phyloP scores from a whole-genome alignment of 805 yeast genomes.

The Wickerhamiella hasegawae region DNA sequence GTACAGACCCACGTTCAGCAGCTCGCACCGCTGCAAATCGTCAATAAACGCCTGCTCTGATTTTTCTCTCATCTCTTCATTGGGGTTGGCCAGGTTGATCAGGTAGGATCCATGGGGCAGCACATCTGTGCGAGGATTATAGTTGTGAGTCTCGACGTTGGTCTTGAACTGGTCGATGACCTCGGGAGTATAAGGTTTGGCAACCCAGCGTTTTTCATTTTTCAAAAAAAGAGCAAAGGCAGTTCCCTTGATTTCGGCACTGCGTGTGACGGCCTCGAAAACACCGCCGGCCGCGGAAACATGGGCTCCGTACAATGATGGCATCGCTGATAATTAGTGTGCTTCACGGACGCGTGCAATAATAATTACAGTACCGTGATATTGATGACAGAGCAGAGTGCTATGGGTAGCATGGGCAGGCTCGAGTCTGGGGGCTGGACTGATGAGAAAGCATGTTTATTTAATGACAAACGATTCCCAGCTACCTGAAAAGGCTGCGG shows the following conservation, averaged over 20 bases:
- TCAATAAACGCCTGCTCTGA: slow-evolving; percentile 69
- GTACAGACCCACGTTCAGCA: slow-evolving; percentile 66
- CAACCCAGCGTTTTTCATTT: slow-evolving; percentile 81
- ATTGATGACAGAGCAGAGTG: too few relatives aligned
- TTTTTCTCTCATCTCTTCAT: slow-evolving; percentile 55
- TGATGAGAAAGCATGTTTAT: too few relatives aligned
- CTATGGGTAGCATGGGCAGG: too few relatives aligned
- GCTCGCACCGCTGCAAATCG: slow-evolving; percentile 77
- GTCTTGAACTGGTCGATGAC: slow-evolving; percentile 53
- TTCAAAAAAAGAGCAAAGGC: slow-evolving; percentile 84
- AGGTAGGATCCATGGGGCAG: slow-evolving; percentile 93
- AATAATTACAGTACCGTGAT: too few relatives aligned
- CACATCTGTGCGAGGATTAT: slow-evolving; percentile 34
- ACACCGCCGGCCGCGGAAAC: slow-evolving; percentile 71
- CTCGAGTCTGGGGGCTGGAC: too few relatives aligned
- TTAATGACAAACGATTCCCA: too few relatives aligned
- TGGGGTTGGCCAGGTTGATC: slow-evolving; percentile 87
- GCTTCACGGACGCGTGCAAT: too few relatives aligned
- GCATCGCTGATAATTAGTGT: too few relatives aligned
- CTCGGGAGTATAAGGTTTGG: slow-evolving; percentile 54
- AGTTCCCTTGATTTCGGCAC: slow-evolving; percentile 45
- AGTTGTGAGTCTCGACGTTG: slow-evolving; percentile 46
- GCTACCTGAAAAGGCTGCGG: too few relatives aligned
- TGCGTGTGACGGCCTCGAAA: slow-evolving; percentile 48
- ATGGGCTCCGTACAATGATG: slow-evolving; percentile 58